phyloP scores from a whole-genome alignment of 306 rosid species.

The Pyrus bretschneideri region DNA sequence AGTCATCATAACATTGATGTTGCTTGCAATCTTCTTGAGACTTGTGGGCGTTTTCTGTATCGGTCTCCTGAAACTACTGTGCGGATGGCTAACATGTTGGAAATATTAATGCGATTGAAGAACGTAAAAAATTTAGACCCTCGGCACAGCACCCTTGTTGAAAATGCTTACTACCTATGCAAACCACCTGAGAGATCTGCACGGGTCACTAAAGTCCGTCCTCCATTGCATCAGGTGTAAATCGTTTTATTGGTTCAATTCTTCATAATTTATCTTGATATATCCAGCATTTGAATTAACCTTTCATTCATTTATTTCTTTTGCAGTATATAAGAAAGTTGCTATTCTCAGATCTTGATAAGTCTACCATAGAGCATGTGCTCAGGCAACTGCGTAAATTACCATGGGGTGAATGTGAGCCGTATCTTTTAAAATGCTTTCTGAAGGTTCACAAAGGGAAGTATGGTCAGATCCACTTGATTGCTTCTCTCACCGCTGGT shows the following conservation, averaged over 20 bases:
- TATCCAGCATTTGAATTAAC: constrained; percentile 6
- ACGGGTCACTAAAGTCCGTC: constrained; percentile 87
- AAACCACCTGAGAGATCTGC: constrained; percentile 99
- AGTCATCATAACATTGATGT: constrained; percentile 98
- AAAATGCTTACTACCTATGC: constrained; percentile 97
- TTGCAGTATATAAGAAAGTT: constrained; percentile 91
- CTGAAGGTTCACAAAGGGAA: constrained; percentile 95
- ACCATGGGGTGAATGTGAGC: constrained; percentile 95
- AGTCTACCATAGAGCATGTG: constrained; percentile 88
- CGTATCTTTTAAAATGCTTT: constrained; percentile 89
- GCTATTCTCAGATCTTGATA: constrained; percentile 94
- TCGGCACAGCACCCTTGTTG: constrained; percentile 96
- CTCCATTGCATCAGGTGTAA: constrained; percentile 93
- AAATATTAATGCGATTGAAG: constrained; percentile 96
- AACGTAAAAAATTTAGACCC: constrained; percentile 99
- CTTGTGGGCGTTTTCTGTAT: constrained; percentile 94
- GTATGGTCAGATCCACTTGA: constrained; percentile 93
- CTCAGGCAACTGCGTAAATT: constrained; percentile 96
- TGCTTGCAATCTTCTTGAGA: constrained; percentile 97
- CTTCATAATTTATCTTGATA: neutral
- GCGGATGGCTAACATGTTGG: constrained; percentile 96
- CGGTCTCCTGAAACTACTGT: constrained; percentile 96
- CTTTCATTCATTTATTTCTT: neutral
- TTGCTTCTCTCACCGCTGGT: constrained; percentile 97
- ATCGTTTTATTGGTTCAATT: neutral